Evolutionary conservation across 305 asterid species (phyloP).

Genomic region (Rubia tinctorum): DNA sequence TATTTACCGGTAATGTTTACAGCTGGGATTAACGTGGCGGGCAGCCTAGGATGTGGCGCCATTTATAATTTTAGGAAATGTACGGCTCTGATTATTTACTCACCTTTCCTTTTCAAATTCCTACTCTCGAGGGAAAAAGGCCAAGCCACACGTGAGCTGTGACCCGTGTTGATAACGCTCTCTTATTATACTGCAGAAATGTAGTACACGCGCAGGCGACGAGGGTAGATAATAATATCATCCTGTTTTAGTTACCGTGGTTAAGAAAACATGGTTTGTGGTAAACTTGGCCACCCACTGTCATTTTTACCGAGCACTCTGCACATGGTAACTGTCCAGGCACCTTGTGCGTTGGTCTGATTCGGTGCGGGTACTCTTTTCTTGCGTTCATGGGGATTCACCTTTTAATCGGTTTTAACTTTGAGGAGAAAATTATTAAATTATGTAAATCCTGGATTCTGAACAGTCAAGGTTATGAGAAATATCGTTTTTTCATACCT

Average conservation of each 20-base stretch:
- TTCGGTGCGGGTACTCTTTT: constrained; percentile 14
- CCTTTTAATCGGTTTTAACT: too few relatives aligned
- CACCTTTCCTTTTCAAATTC: constrained; percentile 39
- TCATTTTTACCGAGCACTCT: constrained; percentile 13
- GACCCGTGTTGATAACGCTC: neutral
- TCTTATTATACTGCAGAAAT: neutral
- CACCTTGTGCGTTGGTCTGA: constrained; percentile 16
- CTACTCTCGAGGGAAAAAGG: constrained; percentile 16
- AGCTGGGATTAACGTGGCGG: constrained; percentile 69
- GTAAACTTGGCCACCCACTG: neutral
- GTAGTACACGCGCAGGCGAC: neutral
- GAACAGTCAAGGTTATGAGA: too few relatives aligned
- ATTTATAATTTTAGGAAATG: constrained; percentile 43
- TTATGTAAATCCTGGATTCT: too few relatives aligned
- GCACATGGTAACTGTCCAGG: too few relatives aligned
- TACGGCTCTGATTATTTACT: constrained; percentile 55
- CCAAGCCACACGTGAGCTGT: neutral
- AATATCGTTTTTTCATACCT: too few relatives aligned
- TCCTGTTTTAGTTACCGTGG: neutral
- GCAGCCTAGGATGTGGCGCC: constrained; percentile 70
- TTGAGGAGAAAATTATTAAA: neutral
- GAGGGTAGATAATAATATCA: neutral
- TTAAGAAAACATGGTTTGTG: too few relatives aligned
- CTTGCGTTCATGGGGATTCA: constrained; percentile 15
- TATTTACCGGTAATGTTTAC: constrained; percentile 29